Base-by-base conservation (phyloP, 306 rosid species). In the Dalbergia cultrata region DNA sequence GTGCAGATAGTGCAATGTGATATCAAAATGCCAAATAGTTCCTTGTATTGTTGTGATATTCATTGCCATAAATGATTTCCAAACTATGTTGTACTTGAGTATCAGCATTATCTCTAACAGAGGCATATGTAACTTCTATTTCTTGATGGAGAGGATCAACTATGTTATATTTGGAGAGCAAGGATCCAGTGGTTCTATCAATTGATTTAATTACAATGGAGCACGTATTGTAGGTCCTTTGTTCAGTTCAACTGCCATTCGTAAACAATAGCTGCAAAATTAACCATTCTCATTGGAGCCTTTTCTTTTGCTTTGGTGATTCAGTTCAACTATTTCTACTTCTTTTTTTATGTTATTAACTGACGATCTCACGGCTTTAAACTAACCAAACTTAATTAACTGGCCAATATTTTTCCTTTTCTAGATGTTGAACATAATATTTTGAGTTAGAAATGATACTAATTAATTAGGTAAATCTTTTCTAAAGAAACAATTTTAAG, bases 11-110 rank as follows among this genome's bases (percentile, higher is more conserved):
- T 26, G 49, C 60, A 50, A 49, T 50, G n/a, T 31, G 62, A 19
- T 31, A 7, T 69, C 19, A 41, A 66, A 67, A 17, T 21, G 9
- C 41, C 22, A 19, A 26, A 26, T 26, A 22, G 7, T 69, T 69
- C 43, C 26, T 69, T 26, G 14, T 14, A 10, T 33, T 50, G 73
- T 45, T 47, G 4, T 16, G 47, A 3, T 70, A 52, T 70, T 70
- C 47, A 33, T 70, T 69, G 49, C 43, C 59, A 47, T 45, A 26
- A 13, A 13, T 67, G 72, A 41, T 67, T 70, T 26, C 34, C n/a
- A 31, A 50, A 14, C 41, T 37, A 37, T 37, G 41, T 14, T 50
- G n/a, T 52, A 26, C 33, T 70, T 70, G 7, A 5, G 26, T 26
- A 49, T 26, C 31, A 70, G 50, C 11, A 2, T 50, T 49, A 33